These are phyloP conservation scores for Dioscorea alata DNA, from an alignment of 106 monocot genomes.

Conservation along the genomic window DNA sequence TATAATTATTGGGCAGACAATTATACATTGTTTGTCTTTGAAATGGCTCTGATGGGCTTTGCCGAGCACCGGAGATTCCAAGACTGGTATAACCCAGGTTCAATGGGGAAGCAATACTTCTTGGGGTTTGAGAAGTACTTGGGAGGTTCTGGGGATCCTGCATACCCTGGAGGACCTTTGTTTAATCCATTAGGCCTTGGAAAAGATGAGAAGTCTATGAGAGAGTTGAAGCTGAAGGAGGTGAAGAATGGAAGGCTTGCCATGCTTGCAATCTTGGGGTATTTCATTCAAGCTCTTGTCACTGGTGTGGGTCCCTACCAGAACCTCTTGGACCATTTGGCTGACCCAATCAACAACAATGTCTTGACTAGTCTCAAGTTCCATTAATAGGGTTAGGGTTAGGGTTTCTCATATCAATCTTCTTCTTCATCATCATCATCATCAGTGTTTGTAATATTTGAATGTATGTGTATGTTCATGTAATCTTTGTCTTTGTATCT, in stretches of 20 bases:
- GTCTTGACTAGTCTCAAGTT: constrained; percentile 91
- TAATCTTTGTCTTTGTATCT: too few relatives aligned
- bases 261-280: constrained; percentile 85
- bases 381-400: constrained; percentile 30
- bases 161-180: constrained; percentile 81
- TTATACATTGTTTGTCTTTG: constrained; percentile 86
- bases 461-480: too few relatives aligned
- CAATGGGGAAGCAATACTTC: constrained; percentile 94
- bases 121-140: constrained; percentile 79
- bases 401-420: not conserved
- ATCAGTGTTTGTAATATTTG: too few relatives aligned
- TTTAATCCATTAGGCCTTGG: constrained; percentile 96
- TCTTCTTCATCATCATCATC: too few relatives aligned
- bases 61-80: constrained; percentile 95
- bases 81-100: constrained; percentile 91
- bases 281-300: constrained; percentile 61
- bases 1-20: constrained; percentile 96
- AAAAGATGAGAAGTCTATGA: constrained; percentile 85
- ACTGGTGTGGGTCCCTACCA: constrained; percentile 88
- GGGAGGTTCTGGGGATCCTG: constrained; percentile 78
- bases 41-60: constrained; percentile 92
- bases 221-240: constrained; percentile 94
- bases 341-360: constrained; percentile 94
- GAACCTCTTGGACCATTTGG: constrained; percentile 87
- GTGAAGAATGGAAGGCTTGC: constrained; percentile 96